A percentile compares a stretch with the other conserved stretches of the same genome.
Conservation (phyloP, 257 asterid species). For the Nicotiana undulata region DNA sequence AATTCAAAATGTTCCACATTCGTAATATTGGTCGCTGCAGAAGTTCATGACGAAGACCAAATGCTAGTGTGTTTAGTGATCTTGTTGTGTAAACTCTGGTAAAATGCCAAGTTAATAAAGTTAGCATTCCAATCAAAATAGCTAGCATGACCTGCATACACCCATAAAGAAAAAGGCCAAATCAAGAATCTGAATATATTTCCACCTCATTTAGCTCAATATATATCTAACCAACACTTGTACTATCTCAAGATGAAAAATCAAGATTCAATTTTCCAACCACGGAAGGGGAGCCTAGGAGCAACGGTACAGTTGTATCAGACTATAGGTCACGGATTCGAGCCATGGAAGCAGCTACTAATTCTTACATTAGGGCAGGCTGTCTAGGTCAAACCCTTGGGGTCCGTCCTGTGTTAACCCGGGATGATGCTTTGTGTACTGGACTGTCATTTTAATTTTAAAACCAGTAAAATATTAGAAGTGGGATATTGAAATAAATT, state of each 20-base stretch:
- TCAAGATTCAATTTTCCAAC: not conserved
- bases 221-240: not conserved
- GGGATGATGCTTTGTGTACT: no score
- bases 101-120: slow-evolving; percentile 89
- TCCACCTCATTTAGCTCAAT: not conserved
- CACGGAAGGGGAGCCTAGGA: not conserved
- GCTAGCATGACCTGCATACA: slow-evolving; percentile 79
- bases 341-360: no score
- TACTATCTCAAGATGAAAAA: not conserved
- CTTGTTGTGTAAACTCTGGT: slow-evolving; percentile 70
- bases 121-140: slow-evolving; percentile 71
- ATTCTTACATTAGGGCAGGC: no score
- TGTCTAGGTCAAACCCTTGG: no score
- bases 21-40: slow-evolving; percentile 77
- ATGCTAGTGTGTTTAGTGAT: slow-evolving; percentile 70
- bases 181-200: not conserved
- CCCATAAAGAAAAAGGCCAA: not conserved
- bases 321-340: no score
- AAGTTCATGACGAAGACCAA: slow-evolving; percentile 80
- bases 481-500: not conserved
- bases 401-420: no score
- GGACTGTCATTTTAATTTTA: no score
- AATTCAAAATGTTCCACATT: slow-evolving; percentile 84
- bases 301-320: no score
- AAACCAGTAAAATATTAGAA: not conserved